A percentile compares a stretch with the other conserved stretches of the same genome.
These are phyloP conservation scores for Phalaenopsis aphrodite DNA, from an alignment of 106 monocot genomes.

Conservation along the genomic window DNA sequence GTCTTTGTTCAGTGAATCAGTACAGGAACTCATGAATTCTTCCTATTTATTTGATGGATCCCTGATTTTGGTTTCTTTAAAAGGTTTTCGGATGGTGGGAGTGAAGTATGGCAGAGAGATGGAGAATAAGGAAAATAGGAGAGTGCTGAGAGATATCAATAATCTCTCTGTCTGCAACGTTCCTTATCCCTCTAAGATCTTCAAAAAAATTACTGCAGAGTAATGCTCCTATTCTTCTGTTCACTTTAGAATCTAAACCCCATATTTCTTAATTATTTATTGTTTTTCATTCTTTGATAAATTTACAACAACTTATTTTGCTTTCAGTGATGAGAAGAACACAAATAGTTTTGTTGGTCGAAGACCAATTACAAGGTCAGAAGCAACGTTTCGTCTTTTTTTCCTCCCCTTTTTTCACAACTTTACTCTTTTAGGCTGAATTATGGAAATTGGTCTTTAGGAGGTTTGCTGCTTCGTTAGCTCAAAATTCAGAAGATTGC, in stretches of 20 bases:
- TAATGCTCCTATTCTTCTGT: conserved; percentile 16
- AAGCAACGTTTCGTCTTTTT: not conserved
- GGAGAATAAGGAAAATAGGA: conserved; percentile 29
- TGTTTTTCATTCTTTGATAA: conserved; percentile 7
- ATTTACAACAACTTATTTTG: conserved; percentile 15
- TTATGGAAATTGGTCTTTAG: conserved; percentile 20
- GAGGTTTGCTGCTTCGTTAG: conserved; percentile 61
- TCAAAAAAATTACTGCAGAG: conserved; percentile 40
- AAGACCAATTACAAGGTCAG: conserved; percentile 80
- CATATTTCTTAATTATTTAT: not conserved
- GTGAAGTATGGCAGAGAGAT: conserved; percentile 11
- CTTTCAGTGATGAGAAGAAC: conserved; percentile 17
- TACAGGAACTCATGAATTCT: not conserved
- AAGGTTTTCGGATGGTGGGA: conserved; percentile 3
- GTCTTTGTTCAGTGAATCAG: not conserved
- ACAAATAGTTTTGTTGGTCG: not conserved
- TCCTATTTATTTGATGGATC: not conserved
- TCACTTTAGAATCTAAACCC: not conserved
- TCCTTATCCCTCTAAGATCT: conserved; percentile 32
- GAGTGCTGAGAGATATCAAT: conserved; percentile 67
- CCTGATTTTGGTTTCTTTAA: not conserved
- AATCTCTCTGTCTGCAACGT: conserved; percentile 33
- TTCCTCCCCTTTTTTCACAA: not conserved
- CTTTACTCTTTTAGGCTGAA: not conserved
- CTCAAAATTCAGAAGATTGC: conserved; percentile 33